Evolutionary conservation across 305 asterid genomes (phyloP), one percentile per base, ranked within the genome.

Genomic region (Fraxinus latifolia): DNA sequence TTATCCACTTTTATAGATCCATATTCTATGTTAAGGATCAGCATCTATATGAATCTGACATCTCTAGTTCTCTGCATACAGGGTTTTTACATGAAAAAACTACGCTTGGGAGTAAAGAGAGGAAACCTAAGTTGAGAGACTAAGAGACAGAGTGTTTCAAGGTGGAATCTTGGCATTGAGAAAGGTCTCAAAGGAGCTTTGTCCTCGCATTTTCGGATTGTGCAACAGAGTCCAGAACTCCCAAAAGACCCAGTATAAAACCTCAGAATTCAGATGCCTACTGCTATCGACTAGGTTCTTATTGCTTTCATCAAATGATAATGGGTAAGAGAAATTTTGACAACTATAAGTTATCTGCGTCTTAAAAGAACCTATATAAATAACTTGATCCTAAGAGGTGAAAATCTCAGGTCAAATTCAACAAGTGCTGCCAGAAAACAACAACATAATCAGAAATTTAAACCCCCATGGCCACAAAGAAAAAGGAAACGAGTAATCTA

Each of bases 401-500:
- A 67, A 67, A 67, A 67, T 67, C 32, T 65, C 33, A 11, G 33
- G 73, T 65, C 73, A 65, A 27, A 65, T 23, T 27, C 76, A 70
- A 31, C 39, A 31, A 70, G 42, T 27, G 39, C 76, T 12, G 32
- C 76, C 27, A n/a, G 42, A 12, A 19, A 70, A 70, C 39, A 32
- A 31, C 25, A 5, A 42, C 25, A 4, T 32, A 14, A 70, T 29
- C 25, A 70, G 14, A 70, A 32, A 32, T 31, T 70, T 70, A 31
- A 31, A 15, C 76, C 44, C 25, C 25, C 23, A n/a, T 9, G 0
- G 11, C 44, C 21, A 70, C 9, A 70, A 32, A 70, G 2, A 70
- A 70, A 70, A 31, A 32, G 39, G 42, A 70, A 70, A 70, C 73
- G 7, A 31, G 44, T 1, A 39, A 29, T 70, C 71, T 82, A 96